Base-by-base conservation (phyloP, 306 rosid species). In the Boehmeria nivea region DNA sequence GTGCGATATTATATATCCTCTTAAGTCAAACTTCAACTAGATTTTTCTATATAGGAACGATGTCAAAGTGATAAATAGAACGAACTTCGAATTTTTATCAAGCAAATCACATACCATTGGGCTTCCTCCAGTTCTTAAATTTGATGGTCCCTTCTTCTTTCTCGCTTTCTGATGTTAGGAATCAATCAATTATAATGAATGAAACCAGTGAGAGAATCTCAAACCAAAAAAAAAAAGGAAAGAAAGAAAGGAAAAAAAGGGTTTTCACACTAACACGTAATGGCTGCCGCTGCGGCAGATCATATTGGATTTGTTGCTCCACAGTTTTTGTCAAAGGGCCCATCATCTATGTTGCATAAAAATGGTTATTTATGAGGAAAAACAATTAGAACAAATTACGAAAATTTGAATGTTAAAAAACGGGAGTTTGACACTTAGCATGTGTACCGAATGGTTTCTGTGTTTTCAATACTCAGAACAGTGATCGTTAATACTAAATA, bases 21-120 rank as follows among this genome's bases (percentile, higher is more conserved):
- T n/a, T n/a, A n/a, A n/a, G n/a, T n/a, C n/a, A n/a, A n/a, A n/a
- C n/a, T n/a, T n/a, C n/a, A n/a, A n/a, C n/a, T n/a, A n/a, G n/a
- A n/a, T n/a, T n/a, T n/a, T 71, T 74, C 93, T 80, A 42, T 56
- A 26, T 46, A 37, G 27, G 26, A n/a, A 48, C 1, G 63, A 47
- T 27, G 43, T 19, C 38, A 9, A 23, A 21, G 19, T 17, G 49
- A 40, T 39, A 46, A 23, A 43, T 17, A 13, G 4, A 19, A 16
- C 4, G 14, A 31, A 16, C 51, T 58, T 38, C 8, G 23, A 22
- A 28, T 39, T 26, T 31, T 6, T 21, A 63, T 57, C 10, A 71
- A 23, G 46, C 42, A 51, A 39, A 54, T 31, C 8, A 60, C 64
- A 47, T 78, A 82, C 84, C 73, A 15, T 24, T 10, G 57, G 51